These are phyloP conservation scores for Neckera pumila DNA, from an alignment of 225 moss, liverwort and hornwort species.

Conservation along the genomic window DNA sequence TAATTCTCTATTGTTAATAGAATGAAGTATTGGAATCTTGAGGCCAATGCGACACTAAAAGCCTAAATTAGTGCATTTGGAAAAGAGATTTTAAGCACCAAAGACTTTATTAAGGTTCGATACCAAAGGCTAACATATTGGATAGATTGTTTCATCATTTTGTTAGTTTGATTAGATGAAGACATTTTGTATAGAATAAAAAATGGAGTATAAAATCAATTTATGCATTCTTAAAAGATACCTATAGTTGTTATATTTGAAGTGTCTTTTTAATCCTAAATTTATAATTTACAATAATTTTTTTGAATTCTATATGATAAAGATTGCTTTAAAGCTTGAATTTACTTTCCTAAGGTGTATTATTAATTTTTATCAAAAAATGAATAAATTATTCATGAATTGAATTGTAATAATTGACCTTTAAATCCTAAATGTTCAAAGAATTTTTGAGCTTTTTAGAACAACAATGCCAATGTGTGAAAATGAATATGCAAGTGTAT, in stretches of 20 bases:
- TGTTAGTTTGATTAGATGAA: neutral
- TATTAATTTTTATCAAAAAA: no score
- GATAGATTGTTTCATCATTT: neutral
- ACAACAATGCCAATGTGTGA: no score
- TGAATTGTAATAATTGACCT: neutral
- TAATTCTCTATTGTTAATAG: neutral
- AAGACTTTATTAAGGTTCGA: neutral
- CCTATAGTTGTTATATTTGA: accelerated
- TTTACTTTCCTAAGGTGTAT: accelerated
- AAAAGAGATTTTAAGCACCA: neutral
- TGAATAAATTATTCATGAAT: neutral
- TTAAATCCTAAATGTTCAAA: accelerated
- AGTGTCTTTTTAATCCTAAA: no score
- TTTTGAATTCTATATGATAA: neutral
- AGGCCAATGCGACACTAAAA: accelerated
- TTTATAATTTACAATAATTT: neutral
- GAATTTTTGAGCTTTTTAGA: neutral
- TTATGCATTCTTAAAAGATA: neutral
- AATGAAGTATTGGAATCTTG: neutral
- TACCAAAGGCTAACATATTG: accelerated
- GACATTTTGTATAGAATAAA: neutral
- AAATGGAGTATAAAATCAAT: accelerated
- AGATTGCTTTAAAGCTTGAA: neutral
- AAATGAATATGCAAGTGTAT: no score
- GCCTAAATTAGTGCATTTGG: neutral